These are phyloP conservation scores for Populus hybrid DNA, from an alignment of 441 rosid species.

Conservation along the genomic window DNA sequence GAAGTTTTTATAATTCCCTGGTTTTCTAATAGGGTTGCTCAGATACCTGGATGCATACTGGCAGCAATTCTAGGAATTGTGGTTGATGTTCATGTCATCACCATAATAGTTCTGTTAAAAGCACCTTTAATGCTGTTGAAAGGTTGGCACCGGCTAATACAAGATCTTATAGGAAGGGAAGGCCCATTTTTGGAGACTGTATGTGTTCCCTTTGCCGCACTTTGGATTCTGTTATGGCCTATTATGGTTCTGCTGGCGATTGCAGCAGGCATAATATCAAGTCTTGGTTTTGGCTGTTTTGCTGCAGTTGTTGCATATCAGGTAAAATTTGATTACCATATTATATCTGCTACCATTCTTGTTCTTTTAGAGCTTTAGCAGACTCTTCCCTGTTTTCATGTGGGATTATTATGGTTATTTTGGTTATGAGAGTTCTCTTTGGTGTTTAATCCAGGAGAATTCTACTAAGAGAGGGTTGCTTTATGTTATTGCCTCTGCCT, in stretches of 20 bases:
- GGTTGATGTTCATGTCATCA: conserved; percentile 24
- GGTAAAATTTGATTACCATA: conserved; percentile 10
- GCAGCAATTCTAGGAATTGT: conserved; percentile 20
- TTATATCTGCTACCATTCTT: not conserved
- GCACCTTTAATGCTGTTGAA: conserved; percentile 21
- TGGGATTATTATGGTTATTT: not conserved
- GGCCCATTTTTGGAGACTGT: conserved; percentile 36
- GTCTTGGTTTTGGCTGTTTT: conserved; percentile 24
- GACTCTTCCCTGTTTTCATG: not conserved
- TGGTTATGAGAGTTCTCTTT: not conserved
- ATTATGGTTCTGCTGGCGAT: conserved; percentile 20
- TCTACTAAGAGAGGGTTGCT: conserved; percentile 29
- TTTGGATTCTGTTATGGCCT: conserved; percentile 34
- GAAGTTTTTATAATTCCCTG: not conserved
- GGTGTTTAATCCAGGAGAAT: conserved; percentile 14
- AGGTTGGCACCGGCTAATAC: conserved; percentile 28
- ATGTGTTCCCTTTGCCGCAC: conserved; percentile 33
- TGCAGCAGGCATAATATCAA: conserved; percentile 17
- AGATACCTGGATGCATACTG: conserved; percentile 24
- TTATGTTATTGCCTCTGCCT: conserved; percentile 26
- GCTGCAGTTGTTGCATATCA: conserved; percentile 31
- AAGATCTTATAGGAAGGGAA: conserved; percentile 27
- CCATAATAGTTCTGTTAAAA: conserved; percentile 21
- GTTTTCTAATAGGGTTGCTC: conserved; percentile 11
- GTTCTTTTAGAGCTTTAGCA: not conserved